These are phyloP conservation scores for Psidium friedrichsthalianum DNA, from an alignment of 345 rosid species.

Conservation along the genomic window DNA sequence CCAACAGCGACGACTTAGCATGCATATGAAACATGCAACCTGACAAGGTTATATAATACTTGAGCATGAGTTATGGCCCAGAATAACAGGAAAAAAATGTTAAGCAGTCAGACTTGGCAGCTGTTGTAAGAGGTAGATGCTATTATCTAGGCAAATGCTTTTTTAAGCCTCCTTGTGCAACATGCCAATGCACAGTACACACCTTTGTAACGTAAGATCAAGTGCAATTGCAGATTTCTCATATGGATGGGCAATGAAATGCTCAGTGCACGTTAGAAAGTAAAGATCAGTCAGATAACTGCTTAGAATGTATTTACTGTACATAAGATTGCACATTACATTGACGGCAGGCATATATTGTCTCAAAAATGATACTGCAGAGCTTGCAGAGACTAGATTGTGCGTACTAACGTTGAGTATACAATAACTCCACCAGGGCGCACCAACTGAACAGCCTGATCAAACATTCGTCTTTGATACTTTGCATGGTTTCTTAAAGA, in stretches of 20 bases:
- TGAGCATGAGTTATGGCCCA: neutral
- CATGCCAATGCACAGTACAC: neutral
- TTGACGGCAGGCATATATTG: neutral
- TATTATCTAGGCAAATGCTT: neutral
- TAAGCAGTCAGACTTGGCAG: neutral
- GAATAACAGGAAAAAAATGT: neutral
- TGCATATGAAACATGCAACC: neutral
- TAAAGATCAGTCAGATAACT: neutral
- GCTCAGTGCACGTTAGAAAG: neutral
- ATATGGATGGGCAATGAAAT: neutral
- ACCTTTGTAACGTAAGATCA: neutral
- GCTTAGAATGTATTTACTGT: neutral
- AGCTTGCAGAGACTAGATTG: neutral
- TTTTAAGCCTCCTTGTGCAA: neutral
- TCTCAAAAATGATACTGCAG: neutral
- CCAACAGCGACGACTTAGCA: neutral
- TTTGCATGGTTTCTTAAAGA: constrained; percentile 75
- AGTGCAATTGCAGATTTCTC: neutral
- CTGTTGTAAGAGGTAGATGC: neutral
- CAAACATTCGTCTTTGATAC: constrained; percentile 89
- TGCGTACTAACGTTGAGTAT: constrained; percentile 79
- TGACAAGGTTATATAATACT: neutral
- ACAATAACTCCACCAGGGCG: constrained; percentile 89
- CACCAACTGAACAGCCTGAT: constrained; percentile 95
- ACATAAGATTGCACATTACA: neutral